A percentile compares a stretch with the other conserved stretches of the same genome.
phyloP scores from a whole-genome alignment of 1,284 basidiomycete species.

The Boletus austroedulis region DNA sequence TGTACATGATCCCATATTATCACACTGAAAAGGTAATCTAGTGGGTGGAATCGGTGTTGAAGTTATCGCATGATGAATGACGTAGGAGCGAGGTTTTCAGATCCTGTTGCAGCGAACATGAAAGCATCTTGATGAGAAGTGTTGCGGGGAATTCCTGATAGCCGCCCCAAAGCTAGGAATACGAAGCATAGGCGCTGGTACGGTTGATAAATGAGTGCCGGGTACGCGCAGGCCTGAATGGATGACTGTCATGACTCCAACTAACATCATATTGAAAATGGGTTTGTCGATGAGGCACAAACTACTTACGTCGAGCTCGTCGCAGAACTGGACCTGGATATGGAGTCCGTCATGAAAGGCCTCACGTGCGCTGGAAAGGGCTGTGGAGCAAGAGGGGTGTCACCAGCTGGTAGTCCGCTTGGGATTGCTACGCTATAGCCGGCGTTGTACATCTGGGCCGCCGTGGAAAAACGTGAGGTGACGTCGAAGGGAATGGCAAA shows the following conservation, averaged over 20 bases:
- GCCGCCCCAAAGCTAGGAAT: constrained; percentile 14
- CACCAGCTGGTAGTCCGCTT: constrained; percentile 20
- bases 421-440: constrained; percentile 4
- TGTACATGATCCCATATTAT: constrained; percentile 35
- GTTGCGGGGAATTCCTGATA: constrained; percentile 1
- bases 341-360: constrained; percentile 23
- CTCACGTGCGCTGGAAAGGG: constrained; percentile 24
- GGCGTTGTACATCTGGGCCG: constrained; percentile 8
- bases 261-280: constrained; percentile 18
- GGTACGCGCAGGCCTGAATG: constrained; percentile 16
- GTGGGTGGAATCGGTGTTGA: constrained; percentile 5
- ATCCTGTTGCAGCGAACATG: constrained; percentile 13
- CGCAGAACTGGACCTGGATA: constrained; percentile 36
- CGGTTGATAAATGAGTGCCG: constrained; percentile 13
- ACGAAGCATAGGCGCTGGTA: constrained; percentile 21
- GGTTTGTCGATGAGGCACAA: background rate
- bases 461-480: constrained; percentile 12
- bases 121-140: constrained; percentile 24
- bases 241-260: constrained; percentile 33
- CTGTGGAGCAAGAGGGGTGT: constrained; percentile 32
- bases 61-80: constrained; percentile 24
- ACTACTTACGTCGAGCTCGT: constrained; percentile 38
- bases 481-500: constrained; percentile 35
- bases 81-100: constrained; percentile 5
- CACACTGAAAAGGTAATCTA: constrained; percentile 24